These are phyloP conservation scores for Rheum nobile DNA, from an alignment of 148 eudicot species.

Conservation along the genomic window DNA sequence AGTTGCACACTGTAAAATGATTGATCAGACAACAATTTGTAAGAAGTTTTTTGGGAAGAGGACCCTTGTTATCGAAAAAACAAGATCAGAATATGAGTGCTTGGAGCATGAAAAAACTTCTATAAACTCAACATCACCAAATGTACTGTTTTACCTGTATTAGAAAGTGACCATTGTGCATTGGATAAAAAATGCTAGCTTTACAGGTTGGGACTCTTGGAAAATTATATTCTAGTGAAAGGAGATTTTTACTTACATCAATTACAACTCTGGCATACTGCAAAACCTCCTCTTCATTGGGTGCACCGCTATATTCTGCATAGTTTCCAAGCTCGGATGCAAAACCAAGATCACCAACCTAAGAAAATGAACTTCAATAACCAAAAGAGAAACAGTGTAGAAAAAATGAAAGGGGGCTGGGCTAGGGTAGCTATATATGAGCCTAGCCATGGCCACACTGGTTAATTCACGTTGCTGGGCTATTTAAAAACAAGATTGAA, in stretches of 20 bases:
- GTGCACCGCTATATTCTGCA: constrained; percentile 45
- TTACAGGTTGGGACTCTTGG: neutral
- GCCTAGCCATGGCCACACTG: no score
- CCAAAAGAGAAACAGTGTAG: no score
- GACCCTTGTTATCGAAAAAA: neutral
- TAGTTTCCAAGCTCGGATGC: constrained; percentile 49
- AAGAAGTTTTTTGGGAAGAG: neutral
- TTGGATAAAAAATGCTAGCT: neutral
- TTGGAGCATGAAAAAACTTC: neutral
- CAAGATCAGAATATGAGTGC: neutral
- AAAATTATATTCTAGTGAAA: neutral
- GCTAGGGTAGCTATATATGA: no score
- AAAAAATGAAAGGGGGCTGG: no score
- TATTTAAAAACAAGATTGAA: no score
- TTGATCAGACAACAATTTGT: neutral
- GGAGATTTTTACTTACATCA: constrained; percentile 25
- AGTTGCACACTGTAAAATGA: no score
- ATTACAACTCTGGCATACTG: no score
- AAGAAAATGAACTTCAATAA: no score
- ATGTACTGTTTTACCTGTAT: neutral
- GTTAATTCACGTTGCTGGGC: no score
- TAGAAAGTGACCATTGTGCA: neutral
- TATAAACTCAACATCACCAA: neutral
- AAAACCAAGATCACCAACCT: constrained; percentile 46
- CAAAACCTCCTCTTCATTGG: no score